Base-by-base conservation (phyloP, 73 alveolate genomes). In the Paramecium tetraurelia region DNA sequence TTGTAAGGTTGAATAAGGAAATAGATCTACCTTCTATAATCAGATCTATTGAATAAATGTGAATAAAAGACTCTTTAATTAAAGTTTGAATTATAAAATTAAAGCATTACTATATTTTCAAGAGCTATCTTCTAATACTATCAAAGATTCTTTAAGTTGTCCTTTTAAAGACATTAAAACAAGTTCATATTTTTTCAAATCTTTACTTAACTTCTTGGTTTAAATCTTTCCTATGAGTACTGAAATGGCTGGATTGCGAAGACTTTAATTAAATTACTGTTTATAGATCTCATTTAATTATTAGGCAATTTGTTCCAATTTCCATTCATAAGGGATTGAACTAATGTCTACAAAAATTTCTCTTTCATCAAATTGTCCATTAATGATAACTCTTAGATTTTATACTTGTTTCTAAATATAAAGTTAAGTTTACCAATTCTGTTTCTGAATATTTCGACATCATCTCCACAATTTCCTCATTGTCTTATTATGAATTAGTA, bases 341-440 rank as follows among this genome's bases (percentile, higher is more conserved):
- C 63, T 31, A 80, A 80, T 80, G 9, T 80, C 90, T 11, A 80
- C 75, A 27, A 7, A 27, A 24, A 80, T 80, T 46, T 80, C 90
- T 80, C 90, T 41, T 80, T 80, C 90, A 31, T 80, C 90, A 80
- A 80, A 80, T 22, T 80, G 29, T 44, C 76, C 90, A 43, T 41
- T 46, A 18, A 80, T 80, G n/a, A 80, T 41, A 1, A 80, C 90
- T 80, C 75, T 80, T 27, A 80, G 4, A 33, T 41, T 31, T 80
- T 80, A 80, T 18, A 46, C 76, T 80, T 48, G 10, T 46, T 48
- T 80, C 90, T 80, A 40, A 40, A 40, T n/a, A 12, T 22, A 43
- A 20, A 43, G 44, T 21, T 24, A 24, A 14, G 8, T 18, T 80
- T 41, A 80, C 70, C 43, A 80, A 80, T 40, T 46, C 90, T 48